A percentile compares a stretch with the other conserved stretches of the same genome.
These are phyloP conservation scores for Blastomyces emzantsi DNA, from an alignment of 2,329 filamentous ascomycete species.

Conservation along the genomic window DNA sequence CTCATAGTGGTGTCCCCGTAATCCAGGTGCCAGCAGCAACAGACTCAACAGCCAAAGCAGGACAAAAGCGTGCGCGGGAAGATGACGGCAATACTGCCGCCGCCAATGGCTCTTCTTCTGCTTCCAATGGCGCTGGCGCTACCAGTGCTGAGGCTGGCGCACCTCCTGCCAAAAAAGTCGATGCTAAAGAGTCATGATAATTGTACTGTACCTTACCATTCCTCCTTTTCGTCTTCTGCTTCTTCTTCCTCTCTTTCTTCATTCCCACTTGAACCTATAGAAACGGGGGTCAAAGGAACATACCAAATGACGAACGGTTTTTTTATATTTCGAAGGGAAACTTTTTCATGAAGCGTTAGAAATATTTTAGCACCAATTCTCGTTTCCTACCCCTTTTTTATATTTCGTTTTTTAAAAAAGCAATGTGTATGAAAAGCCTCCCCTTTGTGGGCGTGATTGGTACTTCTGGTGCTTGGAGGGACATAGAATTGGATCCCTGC, in stretches of 20 bases:
- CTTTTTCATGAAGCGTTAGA: neutral
- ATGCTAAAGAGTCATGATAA: slow-evolving; percentile 34
- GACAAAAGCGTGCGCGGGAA: slow-evolving; percentile 41
- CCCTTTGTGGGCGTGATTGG: neutral
- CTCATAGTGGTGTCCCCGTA: slow-evolving; percentile 36
- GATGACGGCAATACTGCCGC: slow-evolving; percentile 24
- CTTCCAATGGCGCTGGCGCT: slow-evolving; percentile 19
- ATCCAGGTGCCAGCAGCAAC: slow-evolving; percentile 24
- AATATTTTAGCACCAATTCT: neutral
- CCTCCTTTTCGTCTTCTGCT: neutral
- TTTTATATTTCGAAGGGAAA: neutral
- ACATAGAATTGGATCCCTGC: neutral
- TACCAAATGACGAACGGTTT: neutral
- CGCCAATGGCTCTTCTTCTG: neutral
- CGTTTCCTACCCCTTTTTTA: no score
- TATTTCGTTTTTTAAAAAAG: no score
- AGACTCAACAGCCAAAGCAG: slow-evolving; percentile 14
- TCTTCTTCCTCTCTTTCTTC: neutral
- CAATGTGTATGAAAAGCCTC: no score
- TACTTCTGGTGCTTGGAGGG: neutral
- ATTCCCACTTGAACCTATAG: neutral
- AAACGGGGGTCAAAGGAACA: neutral
- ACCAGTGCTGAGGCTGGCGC: slow-evolving; percentile 24
- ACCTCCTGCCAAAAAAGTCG: slow-evolving; percentile 42
- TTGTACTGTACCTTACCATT: neutral